These are phyloP conservation scores for Scutellaria minor DNA, from an alignment of 257 asterid species.

Conservation along the genomic window DNA sequence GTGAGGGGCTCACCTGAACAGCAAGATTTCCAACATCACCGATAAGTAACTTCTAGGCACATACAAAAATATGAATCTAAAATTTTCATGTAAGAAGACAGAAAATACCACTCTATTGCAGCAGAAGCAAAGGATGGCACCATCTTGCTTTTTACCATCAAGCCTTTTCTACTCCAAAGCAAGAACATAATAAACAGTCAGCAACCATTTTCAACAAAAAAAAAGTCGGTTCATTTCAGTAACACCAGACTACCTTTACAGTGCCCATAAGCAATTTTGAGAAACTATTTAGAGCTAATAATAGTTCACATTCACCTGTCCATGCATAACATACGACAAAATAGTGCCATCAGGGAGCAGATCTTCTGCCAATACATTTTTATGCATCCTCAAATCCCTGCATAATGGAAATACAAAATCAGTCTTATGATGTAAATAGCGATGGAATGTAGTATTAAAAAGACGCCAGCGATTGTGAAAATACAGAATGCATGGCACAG, in stretches of 20 bases:
- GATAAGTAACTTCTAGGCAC: not conserved
- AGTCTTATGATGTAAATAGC: constrained; percentile 28
- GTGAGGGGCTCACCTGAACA: constrained; percentile 86
- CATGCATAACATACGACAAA: constrained; percentile 65
- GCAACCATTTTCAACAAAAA: not conserved
- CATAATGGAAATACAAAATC: constrained; percentile 29
- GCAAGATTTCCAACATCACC: constrained; percentile 36
- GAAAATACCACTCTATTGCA: constrained; percentile 76
- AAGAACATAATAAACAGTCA: constrained; percentile 32
- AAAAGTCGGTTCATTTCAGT: not conserved
- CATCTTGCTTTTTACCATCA: constrained; percentile 66
- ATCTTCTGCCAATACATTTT: constrained; percentile 59
- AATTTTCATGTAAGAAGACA: not conserved
- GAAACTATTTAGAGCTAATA: constrained; percentile 16
- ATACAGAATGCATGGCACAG: constrained; percentile 23
- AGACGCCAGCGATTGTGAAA: constrained; percentile 29
- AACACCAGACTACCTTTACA: constrained; percentile 24
- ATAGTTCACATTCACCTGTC: constrained; percentile 57
- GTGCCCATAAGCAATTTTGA: constrained; percentile 27
- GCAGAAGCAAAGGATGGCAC: constrained; percentile 70
- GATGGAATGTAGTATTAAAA: constrained; percentile 4
- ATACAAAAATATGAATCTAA: not conserved
- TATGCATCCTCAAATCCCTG: constrained; percentile 90
- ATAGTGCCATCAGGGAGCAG: constrained; percentile 76
- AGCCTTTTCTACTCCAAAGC: constrained; percentile 60